A percentile compares a stretch with the other conserved stretches of the same genome.
These are phyloP conservation scores for Nitzschia putrida DNA, from an alignment of 108 stramenopile genomes.

Conservation along the genomic window DNA sequence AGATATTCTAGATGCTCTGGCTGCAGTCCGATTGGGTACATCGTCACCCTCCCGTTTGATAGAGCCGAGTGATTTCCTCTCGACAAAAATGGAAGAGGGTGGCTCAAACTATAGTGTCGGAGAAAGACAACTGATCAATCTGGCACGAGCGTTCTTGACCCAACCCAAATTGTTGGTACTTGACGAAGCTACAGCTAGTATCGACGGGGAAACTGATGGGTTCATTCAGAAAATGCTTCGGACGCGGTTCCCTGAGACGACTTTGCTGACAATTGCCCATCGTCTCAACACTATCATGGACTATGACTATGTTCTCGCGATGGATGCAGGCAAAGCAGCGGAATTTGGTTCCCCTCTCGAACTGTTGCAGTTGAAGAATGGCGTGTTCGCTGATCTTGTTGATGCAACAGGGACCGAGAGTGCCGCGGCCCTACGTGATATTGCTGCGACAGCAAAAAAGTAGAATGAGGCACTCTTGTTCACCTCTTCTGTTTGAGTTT, in stretches of 20 bases:
- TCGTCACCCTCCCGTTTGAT: not conserved
- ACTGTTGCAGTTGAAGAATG: constrained; percentile 58
- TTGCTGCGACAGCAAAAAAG: constrained; percentile 30
- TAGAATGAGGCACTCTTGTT: not conserved
- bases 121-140: constrained; percentile 89
- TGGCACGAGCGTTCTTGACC: constrained; percentile 86
- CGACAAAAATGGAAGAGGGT: constrained; percentile 72
- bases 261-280: constrained; percentile 92
- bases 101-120: constrained; percentile 89
- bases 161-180: constrained; percentile 74
- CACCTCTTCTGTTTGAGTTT: too few relatives aligned
- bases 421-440: constrained; percentile 53
- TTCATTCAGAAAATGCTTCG: constrained; percentile 90
- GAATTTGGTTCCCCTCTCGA: constrained; percentile 84
- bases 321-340: constrained; percentile 85
- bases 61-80: constrained; percentile 25
- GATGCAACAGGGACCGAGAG: constrained; percentile 78
- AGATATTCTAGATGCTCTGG: constrained; percentile 77
- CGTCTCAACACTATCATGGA: constrained; percentile 94
- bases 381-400: constrained; percentile 80
- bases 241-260: constrained; percentile 77
- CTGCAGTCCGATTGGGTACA: constrained; percentile 49
- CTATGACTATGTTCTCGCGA: constrained; percentile 87
- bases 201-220: constrained; percentile 85
- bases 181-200: constrained; percentile 78